Base-by-base conservation (phyloP, 2,329 filamentous ascomycete species). In the Ceratocystis lukuohia region DNA sequence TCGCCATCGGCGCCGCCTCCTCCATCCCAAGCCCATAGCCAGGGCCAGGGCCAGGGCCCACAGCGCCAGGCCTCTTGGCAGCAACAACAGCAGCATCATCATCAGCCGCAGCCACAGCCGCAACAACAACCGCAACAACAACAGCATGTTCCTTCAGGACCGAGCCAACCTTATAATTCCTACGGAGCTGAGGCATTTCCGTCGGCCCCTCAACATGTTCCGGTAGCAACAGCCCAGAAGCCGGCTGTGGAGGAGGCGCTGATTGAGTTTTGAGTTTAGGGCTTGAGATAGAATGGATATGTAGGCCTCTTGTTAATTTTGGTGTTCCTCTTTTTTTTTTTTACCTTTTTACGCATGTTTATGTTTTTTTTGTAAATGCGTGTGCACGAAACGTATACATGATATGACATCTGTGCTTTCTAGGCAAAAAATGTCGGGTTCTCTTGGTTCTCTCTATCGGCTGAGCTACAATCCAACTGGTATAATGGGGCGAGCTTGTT, bases 191-290 rank as follows among this genome's bases (percentile, higher is more conserved):
- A 86, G 28, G 77, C 81, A 2, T 89, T 90, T 71, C 88, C 88
- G 1, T 78, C 82, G 1, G 84, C 83, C 33, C 85, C 85, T 17
- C 82, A 86, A 68, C 83, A 87, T 73, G 80, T 83, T 33, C 84
- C 82, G 62, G 76, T 77, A 56, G 76, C 75, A 2, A 68, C 72
- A 28, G 72, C 74, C 68, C 72, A 62, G 50, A 64, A 80, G 71
- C 82, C 82, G 15, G 80, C 78, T 0, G 80, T 88, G 61, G 89
- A 93, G 75, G 89, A 93, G 75, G 88, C 85, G 67, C 76, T 94
- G 72, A 94, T 94, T 75, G 89, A 94, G 53, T 62, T 68, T 45
- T 66, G n/a, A 44, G 44, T 25, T 10, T 50, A 10, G 41, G 17
- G 37, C 22, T 41, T 30, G 20, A 25, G 20, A 8, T 28, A 62